phyloP scores from a whole-genome alignment of 1,284 basidiomycete species.

The Veloporphyrellus conicus region DNA sequence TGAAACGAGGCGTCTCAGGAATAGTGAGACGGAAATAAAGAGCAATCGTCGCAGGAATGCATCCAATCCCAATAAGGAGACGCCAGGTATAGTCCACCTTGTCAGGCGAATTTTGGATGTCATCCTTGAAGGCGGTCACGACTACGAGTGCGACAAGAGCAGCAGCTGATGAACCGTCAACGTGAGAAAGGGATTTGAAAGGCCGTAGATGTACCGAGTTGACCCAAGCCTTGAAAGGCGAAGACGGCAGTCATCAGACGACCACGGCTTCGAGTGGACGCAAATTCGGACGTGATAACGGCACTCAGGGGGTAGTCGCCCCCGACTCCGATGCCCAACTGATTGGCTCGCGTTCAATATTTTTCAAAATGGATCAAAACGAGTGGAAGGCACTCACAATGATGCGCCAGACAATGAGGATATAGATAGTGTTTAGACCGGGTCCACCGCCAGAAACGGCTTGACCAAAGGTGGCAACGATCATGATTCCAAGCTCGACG shows the following conservation, averaged over 20 bases:
- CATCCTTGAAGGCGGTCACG: constrained; percentile 49
- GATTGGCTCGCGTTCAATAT: constrained; percentile 8
- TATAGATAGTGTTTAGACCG: constrained; percentile 51
- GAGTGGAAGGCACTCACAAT: constrained; percentile 30
- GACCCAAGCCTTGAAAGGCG: constrained; percentile 49
- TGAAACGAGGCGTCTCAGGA: constrained; percentile 59
- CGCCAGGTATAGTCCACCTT: constrained; percentile 42
- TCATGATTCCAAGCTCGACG: constrained; percentile 51
- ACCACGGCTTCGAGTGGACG: constrained; percentile 51
- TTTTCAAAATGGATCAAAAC: not conserved
- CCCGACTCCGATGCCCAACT: constrained; percentile 52
- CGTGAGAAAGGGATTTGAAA: constrained; percentile 15
- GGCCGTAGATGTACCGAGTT: constrained; percentile 37
- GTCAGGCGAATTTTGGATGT: constrained; percentile 34
- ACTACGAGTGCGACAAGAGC: constrained; percentile 52
- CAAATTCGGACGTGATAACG: constrained; percentile 54
- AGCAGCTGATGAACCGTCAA: constrained; percentile 33
- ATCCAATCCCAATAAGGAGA: constrained; percentile 48
- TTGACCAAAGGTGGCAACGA: constrained; percentile 44
- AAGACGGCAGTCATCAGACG: constrained; percentile 53
- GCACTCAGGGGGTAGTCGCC: constrained; percentile 51
- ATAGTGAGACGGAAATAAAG: constrained; percentile 53
- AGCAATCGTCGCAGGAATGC: constrained; percentile 45
- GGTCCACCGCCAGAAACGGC: constrained; percentile 46
- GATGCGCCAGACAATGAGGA: constrained; percentile 53